Base-by-base conservation (phyloP, 2,329 filamentous ascomycete genomes). In the Pseudogymnoascus sp. region DNA sequence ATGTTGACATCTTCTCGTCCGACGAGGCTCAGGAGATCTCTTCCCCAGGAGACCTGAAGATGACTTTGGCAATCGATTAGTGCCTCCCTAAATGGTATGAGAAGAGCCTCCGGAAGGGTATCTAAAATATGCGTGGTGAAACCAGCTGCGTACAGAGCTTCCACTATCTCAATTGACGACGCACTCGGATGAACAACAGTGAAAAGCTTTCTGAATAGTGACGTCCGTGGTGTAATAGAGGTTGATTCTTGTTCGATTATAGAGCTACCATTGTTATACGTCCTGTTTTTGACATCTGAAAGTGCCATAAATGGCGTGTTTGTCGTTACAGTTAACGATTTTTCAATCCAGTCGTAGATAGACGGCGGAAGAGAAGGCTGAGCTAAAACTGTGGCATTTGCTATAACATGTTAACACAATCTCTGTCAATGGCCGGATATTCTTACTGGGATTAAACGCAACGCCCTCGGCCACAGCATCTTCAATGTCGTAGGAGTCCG, bases 41-140 rank as follows among this genome's bases (percentile, higher is more conserved):
- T 81, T 12, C 84, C 81, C 92, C 93, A 97, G 1, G 82, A 84
- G 0, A 86, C 83, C 8, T 92, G 90, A 16, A 93, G 93, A 65
- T 86, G 84, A n/a, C 86, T 83, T 73, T 96, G 93, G 68, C 91
- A 96, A 67, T 86, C 82, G n/a, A 87, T 84, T 42, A 97, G 91
- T 4, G 88, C 86, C 76, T 97, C 93, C 72, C 89, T 88, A 12
- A 97, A 79, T 0, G 90, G 89, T 1, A 88, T 84, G 62, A 90
- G 83, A n/a, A 97, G 81, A 26, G 90, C 86, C 74, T 96, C 91
- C 1, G 95, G 93, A 1, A 97, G 78, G 0, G 90, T 92, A 67
- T 96, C 90, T 14, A 97, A 81, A 60, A 93, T 78, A 23, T 82
- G 79, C 8, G 77, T 75, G 5, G 82, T 86, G 57, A 96, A 84